Evolutionary conservation across 441 rosid genomes (phyloP).

Genomic region (Erodium trifolium): DNA sequence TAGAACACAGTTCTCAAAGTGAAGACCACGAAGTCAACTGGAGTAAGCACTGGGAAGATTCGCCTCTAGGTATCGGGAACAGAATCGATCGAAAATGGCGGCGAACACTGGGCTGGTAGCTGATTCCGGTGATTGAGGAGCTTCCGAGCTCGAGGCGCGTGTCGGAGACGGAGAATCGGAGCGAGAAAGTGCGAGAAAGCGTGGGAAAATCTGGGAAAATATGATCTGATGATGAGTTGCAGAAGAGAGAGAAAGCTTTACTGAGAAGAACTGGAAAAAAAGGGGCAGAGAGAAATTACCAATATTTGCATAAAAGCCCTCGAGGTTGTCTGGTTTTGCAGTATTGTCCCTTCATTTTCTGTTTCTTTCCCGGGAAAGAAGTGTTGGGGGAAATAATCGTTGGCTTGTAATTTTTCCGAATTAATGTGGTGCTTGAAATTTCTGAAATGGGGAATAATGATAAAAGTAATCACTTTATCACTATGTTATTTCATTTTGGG

Average conservation of each 20-base stretch:
- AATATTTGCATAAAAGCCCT: neutral
- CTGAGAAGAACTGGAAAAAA: neutral
- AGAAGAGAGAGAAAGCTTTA: conserved; percentile 17
- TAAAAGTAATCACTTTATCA: neutral
- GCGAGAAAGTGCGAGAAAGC: conserved; percentile 22
- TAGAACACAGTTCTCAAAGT: neutral
- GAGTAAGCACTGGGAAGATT: conserved; percentile 7
- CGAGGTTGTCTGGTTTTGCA: neutral
- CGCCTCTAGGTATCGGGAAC: conserved; percentile 3
- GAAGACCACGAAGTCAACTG: conserved; percentile 9
- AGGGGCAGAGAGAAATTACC: neutral
- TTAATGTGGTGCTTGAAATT: too few relatives aligned
- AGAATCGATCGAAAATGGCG: conserved; percentile 2
- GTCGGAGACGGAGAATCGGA: conserved; percentile 22
- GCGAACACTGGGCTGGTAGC: neutral
- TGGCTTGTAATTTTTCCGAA: neutral
- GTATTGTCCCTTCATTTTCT: neutral
- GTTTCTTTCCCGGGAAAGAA: neutral
- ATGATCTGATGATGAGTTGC: conserved; percentile 32
- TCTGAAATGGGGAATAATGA: neutral
- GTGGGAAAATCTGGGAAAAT: conserved; percentile 32
- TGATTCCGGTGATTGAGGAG: neutral
- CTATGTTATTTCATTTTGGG: too few relatives aligned
- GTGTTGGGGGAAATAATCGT: neutral
- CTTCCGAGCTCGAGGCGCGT: conserved; percentile 13